Evolutionary conservation across 345 rosid species (phyloP).

Genomic region (Brassica cretica): DNA sequence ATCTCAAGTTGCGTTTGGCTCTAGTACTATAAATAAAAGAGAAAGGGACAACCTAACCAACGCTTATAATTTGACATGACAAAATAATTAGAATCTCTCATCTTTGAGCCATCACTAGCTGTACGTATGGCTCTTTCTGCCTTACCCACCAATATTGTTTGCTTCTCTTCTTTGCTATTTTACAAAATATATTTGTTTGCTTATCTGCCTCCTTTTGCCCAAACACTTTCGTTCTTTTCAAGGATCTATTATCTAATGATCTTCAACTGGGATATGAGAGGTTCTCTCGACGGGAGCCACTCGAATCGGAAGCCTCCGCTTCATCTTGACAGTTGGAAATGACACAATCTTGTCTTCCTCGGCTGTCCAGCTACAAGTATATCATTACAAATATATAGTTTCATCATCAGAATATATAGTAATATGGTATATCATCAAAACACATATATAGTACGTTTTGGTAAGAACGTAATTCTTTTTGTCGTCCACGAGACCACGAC

Average conservation of each 20-base stretch:
- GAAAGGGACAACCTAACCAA: conserved; percentile 42
- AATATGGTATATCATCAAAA: neutral
- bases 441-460: neutral
- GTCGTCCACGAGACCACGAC: neutral
- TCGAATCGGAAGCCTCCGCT: conserved; percentile 61
- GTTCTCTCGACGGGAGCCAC: conserved; percentile 37
- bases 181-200: neutral
- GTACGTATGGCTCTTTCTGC: conserved; percentile 40
- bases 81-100: conserved; percentile 27
- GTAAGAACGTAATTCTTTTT: neutral
- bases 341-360: conserved; percentile 57
- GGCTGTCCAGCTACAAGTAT: conserved; percentile 57
- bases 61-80: conserved; percentile 36
- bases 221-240: neutral
- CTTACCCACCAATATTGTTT: conserved; percentile 36
- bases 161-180: conserved; percentile 12
- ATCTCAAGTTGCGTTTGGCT: conserved; percentile 36
- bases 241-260: neutral
- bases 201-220: conserved; percentile 21
- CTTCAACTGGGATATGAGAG: neutral
- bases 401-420: conserved; percentile 4
- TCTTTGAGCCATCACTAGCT: conserved; percentile 39
- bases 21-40: conserved; percentile 39
- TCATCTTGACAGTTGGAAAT: conserved; percentile 74
- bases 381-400: conserved; percentile 11